phyloP scores from a whole-genome alignment of 441 rosid genomes.

The Pelargonium cotyledonis region DNA sequence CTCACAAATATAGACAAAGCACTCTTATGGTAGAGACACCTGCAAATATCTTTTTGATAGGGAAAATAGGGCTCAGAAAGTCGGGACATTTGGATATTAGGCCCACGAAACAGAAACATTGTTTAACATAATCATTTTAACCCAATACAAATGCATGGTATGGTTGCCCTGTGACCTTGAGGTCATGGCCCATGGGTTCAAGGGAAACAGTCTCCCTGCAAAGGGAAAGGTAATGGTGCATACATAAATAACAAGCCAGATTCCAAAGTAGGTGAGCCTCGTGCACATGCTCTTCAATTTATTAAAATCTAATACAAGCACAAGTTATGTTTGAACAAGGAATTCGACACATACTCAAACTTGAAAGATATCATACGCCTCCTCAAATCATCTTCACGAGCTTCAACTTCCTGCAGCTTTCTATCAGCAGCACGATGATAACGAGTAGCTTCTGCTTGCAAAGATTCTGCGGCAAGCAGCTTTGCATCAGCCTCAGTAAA shows the following conservation, averaged over 20 bases:
- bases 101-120: not conserved
- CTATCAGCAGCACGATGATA: slow-evolving; percentile 71
- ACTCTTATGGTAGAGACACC: not conserved
- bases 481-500: slow-evolving; percentile 55
- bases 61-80: not conserved
- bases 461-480: slow-evolving; percentile 55
- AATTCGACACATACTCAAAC: slow-evolving; percentile 53
- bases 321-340: not conserved
- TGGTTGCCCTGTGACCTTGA: no score
- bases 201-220: no score
- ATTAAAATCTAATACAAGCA: not conserved
- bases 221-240: no score
- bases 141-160: no score
- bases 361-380: slow-evolving; percentile 54
- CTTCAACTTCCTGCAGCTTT: slow-evolving; percentile 72
- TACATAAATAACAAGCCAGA: no score
- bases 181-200: no score
- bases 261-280: no score
- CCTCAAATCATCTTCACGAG: slow-evolving; percentile 71
- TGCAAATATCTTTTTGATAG: not conserved
- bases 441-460: slow-evolving; percentile 62
- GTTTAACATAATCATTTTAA: no score
- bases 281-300: not conserved
- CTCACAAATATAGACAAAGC: not conserved
- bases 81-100: not conserved